Evolutionary conservation across 306 rosid species (phyloP).

Genomic region (Rosa lucieae): DNA sequence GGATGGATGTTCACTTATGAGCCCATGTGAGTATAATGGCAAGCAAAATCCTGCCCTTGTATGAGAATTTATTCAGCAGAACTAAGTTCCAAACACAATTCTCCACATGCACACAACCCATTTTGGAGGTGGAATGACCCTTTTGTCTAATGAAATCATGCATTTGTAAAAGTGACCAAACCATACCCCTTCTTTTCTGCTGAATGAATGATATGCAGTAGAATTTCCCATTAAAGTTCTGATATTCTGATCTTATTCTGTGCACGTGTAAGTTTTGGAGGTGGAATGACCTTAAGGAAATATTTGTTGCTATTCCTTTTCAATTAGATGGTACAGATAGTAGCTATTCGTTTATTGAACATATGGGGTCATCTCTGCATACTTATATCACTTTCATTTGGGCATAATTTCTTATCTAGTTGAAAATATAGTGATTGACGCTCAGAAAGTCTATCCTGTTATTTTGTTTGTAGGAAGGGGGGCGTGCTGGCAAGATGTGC

Average conservation of each 20-base stretch:
- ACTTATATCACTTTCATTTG: background rate
- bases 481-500: slow-evolving; percentile 81
- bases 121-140: too few species aligned
- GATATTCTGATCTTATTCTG: background rate
- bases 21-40: background rate
- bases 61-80: too few species aligned
- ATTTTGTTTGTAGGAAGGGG: slow-evolving; percentile 60
- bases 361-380: background rate
- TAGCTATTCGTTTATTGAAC: background rate
- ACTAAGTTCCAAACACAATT: background rate
- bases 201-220: background rate
- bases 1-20: too few species aligned
- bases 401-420: background rate
- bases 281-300: background rate
- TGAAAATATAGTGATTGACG: background rate
- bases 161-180: background rate
- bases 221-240: background rate
- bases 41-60: background rate
- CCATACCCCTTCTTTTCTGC: background rate
- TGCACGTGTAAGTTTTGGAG: background rate
- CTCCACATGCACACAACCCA: background rate
- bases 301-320: background rate
- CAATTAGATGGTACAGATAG: background rate
- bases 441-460: background rate
- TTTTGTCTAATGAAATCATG: too few species aligned